phyloP scores from a whole-genome alignment of 2,329 filamentous ascomycete species.

The Aspergillus latus region DNA sequence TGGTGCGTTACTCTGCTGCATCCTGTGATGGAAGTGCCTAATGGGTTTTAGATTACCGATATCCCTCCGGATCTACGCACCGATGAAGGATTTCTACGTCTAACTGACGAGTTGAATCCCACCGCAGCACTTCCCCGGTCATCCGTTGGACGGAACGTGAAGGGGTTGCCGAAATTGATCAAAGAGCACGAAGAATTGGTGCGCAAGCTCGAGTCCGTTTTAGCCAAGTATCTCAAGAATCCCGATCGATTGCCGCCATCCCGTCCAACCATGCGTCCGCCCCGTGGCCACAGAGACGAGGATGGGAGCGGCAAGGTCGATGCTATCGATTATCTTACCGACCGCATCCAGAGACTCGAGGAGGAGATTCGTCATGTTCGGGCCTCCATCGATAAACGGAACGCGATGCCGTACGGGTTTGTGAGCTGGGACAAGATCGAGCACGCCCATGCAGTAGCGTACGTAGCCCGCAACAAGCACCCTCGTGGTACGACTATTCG shows the following conservation, averaged over 20 bases:
- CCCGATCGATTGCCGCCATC: slow-evolving; percentile 74
- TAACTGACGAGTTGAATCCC: slow-evolving; percentile 78
- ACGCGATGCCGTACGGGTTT: slow-evolving; percentile 89
- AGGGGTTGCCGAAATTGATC: slow-evolving; percentile 81
- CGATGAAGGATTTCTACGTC: slow-evolving; percentile 81
- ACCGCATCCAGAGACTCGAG: slow-evolving; percentile 80
- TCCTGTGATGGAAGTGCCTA: neutral
- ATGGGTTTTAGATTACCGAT: slow-evolving; percentile 66
- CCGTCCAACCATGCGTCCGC: slow-evolving; percentile 75
- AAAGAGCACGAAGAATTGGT: slow-evolving; percentile 79
- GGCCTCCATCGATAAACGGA: slow-evolving; percentile 77
- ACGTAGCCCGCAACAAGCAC: slow-evolving; percentile 74
- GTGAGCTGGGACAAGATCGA: slow-evolving; percentile 87
- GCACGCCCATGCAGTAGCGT: slow-evolving; percentile 85
- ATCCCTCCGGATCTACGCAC: slow-evolving; percentile 73
- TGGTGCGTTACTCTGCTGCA: slow-evolving; percentile 43
- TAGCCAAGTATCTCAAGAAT: slow-evolving; percentile 89
- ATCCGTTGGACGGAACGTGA: slow-evolving; percentile 87
- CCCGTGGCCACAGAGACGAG: slow-evolving; percentile 73
- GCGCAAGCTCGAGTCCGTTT: slow-evolving; percentile 73
- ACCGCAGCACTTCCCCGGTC: slow-evolving; percentile 76
- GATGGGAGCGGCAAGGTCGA: slow-evolving; percentile 74
- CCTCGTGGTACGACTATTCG: slow-evolving; percentile 73
- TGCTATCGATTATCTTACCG: slow-evolving; percentile 88
- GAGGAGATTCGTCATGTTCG: slow-evolving; percentile 80